Conservation (phyloP, 2,329 filamentous ascomycete genomes). For the Claviceps digitariae region DNA sequence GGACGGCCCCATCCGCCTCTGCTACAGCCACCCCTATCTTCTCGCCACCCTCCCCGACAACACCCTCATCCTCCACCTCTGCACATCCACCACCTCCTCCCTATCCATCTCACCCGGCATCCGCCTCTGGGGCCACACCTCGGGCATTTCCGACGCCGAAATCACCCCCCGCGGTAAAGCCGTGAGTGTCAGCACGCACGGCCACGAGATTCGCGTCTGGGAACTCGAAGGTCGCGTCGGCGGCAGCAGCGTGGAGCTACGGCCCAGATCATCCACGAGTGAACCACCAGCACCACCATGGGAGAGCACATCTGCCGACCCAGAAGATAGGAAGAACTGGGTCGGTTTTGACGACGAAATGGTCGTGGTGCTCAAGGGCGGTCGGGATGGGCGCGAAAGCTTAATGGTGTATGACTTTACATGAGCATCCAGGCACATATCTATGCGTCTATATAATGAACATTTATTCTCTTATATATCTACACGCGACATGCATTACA, state of each 20-base stretch:
- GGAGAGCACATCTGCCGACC: slow-evolving; percentile 22
- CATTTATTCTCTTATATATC: neutral
- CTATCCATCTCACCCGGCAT: slow-evolving; percentile 61
- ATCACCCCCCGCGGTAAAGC: slow-evolving; percentile 77
- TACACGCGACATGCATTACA: neutral
- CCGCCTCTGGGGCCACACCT: slow-evolving; percentile 83
- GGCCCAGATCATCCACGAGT: slow-evolving; percentile 19
- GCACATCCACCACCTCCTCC: slow-evolving; percentile 54
- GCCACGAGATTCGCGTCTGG: slow-evolving; percentile 74
- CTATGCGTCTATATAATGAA: neutral
- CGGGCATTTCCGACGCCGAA: slow-evolving; percentile 72
- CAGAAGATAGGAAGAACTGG: slow-evolving; percentile 44
- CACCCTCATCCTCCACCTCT: slow-evolving; percentile 69
- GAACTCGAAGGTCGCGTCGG: slow-evolving; percentile 62
- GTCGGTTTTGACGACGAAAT: slow-evolving; percentile 86
- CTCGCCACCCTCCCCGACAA: slow-evolving; percentile 77
- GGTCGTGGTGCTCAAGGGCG: slow-evolving; percentile 73
- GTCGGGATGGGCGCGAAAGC: slow-evolving; percentile 51
- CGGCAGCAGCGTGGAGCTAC: slow-evolving; percentile 41
- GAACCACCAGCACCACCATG: too few species aligned
- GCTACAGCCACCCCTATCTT: slow-evolving; percentile 71
- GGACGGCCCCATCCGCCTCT: slow-evolving; percentile 46
- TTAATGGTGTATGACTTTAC: slow-evolving; percentile 83
- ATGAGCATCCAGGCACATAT: neutral
- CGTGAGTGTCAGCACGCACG: slow-evolving; percentile 73